These are phyloP conservation scores for Penstemon eatonii DNA, from an alignment of 257 asterid species.

Conservation along the genomic window DNA sequence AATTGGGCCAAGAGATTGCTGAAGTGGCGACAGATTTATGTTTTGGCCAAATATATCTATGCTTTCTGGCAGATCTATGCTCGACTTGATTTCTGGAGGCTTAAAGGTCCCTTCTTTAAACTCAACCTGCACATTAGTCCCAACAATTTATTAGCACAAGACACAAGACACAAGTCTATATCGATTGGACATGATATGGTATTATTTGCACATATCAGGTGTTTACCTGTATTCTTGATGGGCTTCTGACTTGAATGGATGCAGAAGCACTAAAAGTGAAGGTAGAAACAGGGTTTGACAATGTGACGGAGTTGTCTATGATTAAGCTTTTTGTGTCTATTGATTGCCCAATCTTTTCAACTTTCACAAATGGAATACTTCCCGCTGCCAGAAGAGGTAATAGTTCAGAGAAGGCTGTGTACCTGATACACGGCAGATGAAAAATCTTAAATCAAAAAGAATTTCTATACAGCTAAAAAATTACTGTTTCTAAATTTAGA, in stretches of 20 bases:
- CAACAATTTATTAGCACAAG: background rate
- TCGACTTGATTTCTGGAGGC: conserved; percentile 91
- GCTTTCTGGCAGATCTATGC: conserved; percentile 71
- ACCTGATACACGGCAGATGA: conserved; percentile 54
- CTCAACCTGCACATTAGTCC: conserved; percentile 52
- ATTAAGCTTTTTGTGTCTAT: conserved; percentile 61
- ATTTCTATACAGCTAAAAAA: too few relatives aligned
- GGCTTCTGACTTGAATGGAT: conserved; percentile 75
- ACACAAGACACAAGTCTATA: background rate
- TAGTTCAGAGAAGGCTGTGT: conserved; percentile 87
- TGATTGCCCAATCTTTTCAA: conserved; percentile 78
- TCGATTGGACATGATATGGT: background rate
- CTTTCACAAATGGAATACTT: conserved; percentile 72
- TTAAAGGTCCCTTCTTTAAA: conserved; percentile 82
- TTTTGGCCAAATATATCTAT: conserved; percentile 74
- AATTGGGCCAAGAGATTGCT: conserved; percentile 68
- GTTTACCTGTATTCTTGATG: conserved; percentile 80
- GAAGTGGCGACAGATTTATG: conserved; percentile 59
- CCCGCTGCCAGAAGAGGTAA: conserved; percentile 88
- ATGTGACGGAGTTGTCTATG: conserved; percentile 64
- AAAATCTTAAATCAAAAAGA: conserved; percentile 8
- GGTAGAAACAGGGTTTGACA: conserved; percentile 69
- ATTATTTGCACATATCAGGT: background rate
- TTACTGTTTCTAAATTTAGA: too few relatives aligned
- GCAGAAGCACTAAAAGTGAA: conserved; percentile 81